Evolutionary conservation across 75 land plant species (phyloP).

Genomic region (Picea glauca): DNA sequence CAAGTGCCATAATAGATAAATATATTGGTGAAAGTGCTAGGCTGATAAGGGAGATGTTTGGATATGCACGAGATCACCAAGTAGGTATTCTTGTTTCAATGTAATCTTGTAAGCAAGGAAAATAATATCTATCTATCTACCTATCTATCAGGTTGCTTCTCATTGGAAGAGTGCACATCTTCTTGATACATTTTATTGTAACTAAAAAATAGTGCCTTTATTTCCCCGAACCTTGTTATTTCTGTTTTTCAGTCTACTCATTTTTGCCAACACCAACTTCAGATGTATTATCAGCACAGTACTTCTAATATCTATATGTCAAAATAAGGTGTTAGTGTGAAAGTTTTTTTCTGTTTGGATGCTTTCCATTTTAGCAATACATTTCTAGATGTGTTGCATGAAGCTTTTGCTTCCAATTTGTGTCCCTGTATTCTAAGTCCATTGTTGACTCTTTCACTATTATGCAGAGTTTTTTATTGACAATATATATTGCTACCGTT

Average conservation of each 20-base stretch:
- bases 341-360: not conserved
- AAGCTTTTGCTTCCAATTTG: not conserved
- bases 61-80: slow-evolving; percentile 93
- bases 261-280: too few species aligned
- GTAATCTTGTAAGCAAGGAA: too few species aligned
- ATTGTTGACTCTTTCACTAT: not conserved
- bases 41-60: slow-evolving; percentile 83
- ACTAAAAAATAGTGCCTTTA: not conserved
- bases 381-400: too few species aligned
- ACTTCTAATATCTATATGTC: not conserved
- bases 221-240: not conserved
- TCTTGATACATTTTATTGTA: not conserved
- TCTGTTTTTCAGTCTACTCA: too few species aligned
- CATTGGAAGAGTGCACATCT: not conserved
- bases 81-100: slow-evolving; percentile 27
- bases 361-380: not conserved
- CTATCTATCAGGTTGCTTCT: too few species aligned
- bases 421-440: not conserved
- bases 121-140: too few species aligned
- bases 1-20: slow-evolving; percentile 93
- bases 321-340: not conserved
- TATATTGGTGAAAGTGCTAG: slow-evolving; percentile 92
- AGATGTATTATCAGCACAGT: not conserved
- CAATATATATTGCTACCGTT: not conserved
- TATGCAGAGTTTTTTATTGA: too few species aligned